phyloP scores from a whole-genome alignment of 2,329 filamentous ascomycete genomes.

The Hypoxylon sp. region DNA sequence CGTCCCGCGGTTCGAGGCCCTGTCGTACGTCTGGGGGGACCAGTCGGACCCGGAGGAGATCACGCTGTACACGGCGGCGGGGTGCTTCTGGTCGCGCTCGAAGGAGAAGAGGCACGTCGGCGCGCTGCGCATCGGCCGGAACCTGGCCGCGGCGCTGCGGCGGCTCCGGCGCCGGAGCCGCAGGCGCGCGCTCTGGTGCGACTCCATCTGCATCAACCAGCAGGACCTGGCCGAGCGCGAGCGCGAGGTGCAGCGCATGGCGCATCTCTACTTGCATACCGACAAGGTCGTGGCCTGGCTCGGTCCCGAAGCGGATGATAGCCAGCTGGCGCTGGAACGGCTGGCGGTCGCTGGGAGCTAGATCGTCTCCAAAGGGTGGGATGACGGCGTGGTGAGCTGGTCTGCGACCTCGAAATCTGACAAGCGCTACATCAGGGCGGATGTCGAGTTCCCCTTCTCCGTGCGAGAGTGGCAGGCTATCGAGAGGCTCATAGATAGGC shows the following conservation, averaged over 20 bases:
- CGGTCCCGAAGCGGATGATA: constrained; percentile 3
- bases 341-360: not conserved
- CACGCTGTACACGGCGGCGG: not conserved
- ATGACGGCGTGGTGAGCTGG: not conserved
- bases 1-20: constrained; percentile 1
- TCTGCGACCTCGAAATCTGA: not conserved
- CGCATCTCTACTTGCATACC: not conserved
- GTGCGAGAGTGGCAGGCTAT: constrained; percentile 1
- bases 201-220: not conserved
- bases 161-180: not conserved
- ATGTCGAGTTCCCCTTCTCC: not conserved
- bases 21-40: constrained; percentile 4
- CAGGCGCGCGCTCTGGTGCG: not conserved
- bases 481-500: not conserved
- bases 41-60: constrained; percentile 1
- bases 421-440: not conserved
- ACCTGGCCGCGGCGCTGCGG: not conserved
- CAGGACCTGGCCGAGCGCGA: not conserved
- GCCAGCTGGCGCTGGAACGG: not conserved
- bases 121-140: not conserved
- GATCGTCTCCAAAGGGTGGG: not conserved
- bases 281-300: not conserved
- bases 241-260: not conserved
- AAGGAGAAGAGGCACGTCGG: not conserved
- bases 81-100: not conserved